Evolutionary conservation across 2,329 filamentous ascomycete genomes (phyloP), one percentile per base, ranked within the genome.

Genomic region (Trichoderma sp.): DNA sequence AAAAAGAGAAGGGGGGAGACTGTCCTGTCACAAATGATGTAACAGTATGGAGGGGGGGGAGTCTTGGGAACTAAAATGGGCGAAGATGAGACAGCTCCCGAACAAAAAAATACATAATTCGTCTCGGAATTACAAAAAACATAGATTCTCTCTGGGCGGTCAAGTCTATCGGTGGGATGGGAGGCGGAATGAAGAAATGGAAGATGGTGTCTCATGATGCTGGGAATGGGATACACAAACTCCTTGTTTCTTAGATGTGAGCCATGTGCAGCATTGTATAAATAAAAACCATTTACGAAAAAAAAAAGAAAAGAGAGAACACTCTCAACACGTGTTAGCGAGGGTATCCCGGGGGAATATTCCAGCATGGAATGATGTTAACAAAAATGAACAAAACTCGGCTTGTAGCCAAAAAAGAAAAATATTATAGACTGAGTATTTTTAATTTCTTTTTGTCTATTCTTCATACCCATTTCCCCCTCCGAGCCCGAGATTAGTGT

Each of bases 401-500:
- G 5, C 27, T 63, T 25, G 63, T 56, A 53, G 15, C 10, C 19
- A 57, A 29, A 27, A 17, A 45, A 57, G 22, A 27, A 17, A 45
- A 2, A 22, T 39, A 50, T 64, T 68, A 64, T 42, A 64, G 32
- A 64, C 50, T 25, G 25, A 67, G 32, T 39, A 59, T 53, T 50
- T 29, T 29, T 39, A 48, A 50, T 56, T 57, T 66, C 71, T 74
- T 74, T 76, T 71, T 73, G 59, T 71, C 56, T 67, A 60, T 61
- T 34, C 50, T 56, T 48, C 25, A 57, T 34, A 50, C n/a, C 67
- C 32, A 25, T 29, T 32, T 27, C 19, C 27, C 56, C 22, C 25
- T 34, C 50, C 22, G 29, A 56, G 25, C 35, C 19, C 25, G 12
- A 27, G 71, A 72, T 77, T 76, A 95, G 83, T 97, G 93, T 65